Percentiles rank a stretch among this genome's conserved stretches.
Conservation (phyloP, 176 grass and related monocot species). For the Coix lacrymajobi region DNA sequence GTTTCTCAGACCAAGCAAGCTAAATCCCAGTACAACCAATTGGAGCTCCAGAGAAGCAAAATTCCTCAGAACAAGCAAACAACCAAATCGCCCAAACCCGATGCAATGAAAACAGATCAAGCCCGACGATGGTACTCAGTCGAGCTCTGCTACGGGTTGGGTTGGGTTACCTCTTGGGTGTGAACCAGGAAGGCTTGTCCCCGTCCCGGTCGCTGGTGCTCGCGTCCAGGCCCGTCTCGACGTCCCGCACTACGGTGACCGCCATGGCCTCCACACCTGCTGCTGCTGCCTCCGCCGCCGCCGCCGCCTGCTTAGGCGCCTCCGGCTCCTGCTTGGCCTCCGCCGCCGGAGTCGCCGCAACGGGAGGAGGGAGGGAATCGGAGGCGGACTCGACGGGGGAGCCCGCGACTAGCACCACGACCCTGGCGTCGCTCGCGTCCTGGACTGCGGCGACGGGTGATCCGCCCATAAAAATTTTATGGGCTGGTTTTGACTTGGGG, state of each 20-base stretch:
- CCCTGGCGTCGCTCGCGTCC: slow-evolving; percentile 18
- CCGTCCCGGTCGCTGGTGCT: slow-evolving; percentile 14
- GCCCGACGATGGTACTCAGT: neutral
- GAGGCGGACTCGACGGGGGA: slow-evolving; percentile 8
- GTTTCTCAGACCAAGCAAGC: neutral
- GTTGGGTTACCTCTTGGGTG: slow-evolving; percentile 40
- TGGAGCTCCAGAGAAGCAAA: neutral
- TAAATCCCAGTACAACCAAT: neutral
- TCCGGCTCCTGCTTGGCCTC: slow-evolving; percentile 15
- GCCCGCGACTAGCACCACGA: slow-evolving; percentile 34
- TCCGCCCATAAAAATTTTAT: slow-evolving; percentile 51
- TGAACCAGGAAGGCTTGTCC: slow-evolving; percentile 53
- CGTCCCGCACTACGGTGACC: slow-evolving; percentile 42
- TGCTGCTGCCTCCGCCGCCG: neutral
- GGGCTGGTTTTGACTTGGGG: neutral
- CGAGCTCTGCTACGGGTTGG: neutral
- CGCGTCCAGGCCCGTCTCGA: slow-evolving; percentile 23
- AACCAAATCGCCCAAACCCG: neutral
- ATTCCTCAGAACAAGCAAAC: neutral
- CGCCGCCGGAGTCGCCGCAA: neutral
- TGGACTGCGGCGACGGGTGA: slow-evolving; percentile 24
- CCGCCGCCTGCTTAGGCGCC: neutral
- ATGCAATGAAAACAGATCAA: neutral
- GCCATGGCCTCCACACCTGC: slow-evolving; percentile 38
- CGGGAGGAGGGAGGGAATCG: neutral